A percentile compares a stretch with the other conserved stretches of the same genome.
phyloP scores from a whole-genome alignment of 257 asterid species.

The Knoxia roxburghii region DNA sequence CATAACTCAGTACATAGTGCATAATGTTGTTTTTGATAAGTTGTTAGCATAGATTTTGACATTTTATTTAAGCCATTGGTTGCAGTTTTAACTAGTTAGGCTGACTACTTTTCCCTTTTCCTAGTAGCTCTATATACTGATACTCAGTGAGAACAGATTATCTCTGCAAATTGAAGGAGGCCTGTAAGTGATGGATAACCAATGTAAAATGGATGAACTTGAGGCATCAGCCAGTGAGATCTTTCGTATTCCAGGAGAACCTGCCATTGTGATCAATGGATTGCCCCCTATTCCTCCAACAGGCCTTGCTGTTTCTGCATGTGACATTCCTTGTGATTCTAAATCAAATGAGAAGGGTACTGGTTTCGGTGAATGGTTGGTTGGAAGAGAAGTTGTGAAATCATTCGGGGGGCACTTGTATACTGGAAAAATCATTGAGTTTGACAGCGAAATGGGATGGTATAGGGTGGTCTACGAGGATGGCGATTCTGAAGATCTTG shows the following conservation, averaged over 20 bases:
- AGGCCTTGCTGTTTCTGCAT: constrained; percentile 13
- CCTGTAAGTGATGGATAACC: constrained; percentile 31
- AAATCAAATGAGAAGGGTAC: constrained; percentile 11
- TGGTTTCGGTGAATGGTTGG: constrained; percentile 60
- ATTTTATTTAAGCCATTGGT: not conserved
- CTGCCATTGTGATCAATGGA: constrained; percentile 55
- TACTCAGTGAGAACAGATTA: not conserved
- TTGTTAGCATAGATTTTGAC: not conserved
- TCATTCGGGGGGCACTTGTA: constrained; percentile 34
- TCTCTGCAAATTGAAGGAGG: not conserved
- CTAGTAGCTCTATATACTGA: not conserved
- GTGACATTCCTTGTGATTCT: constrained; percentile 19
- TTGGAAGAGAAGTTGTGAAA: constrained; percentile 54
- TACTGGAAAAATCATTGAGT: constrained; percentile 41
- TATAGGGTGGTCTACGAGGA: constrained; percentile 62
- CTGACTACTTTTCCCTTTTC: too few relatives aligned
- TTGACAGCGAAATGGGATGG: constrained; percentile 52
- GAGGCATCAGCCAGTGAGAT: constrained; percentile 25
- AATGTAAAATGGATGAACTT: constrained; percentile 17
- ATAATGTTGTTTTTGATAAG: not conserved
- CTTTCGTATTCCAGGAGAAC: constrained; percentile 56
- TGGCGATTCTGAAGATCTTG: constrained; percentile 69
- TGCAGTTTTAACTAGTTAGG: constrained; percentile 2
- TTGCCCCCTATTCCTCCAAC: constrained; percentile 41
- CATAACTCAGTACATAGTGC: not conserved